Base-by-base conservation (phyloP, 805 yeast species). In the Maudiozyma bulderi region DNA sequence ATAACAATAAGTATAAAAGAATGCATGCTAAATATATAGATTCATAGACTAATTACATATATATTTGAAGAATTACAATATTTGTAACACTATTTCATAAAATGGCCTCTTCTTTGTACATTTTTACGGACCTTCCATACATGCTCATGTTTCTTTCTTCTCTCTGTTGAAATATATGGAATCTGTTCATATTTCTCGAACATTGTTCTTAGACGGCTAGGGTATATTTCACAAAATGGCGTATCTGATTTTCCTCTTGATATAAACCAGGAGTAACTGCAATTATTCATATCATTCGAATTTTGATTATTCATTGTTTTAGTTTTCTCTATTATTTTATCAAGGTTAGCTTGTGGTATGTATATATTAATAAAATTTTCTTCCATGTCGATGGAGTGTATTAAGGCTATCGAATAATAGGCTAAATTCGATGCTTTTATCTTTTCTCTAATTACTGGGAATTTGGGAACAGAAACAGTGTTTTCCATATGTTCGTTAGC, bases 171-270 rank as follows among this genome's bases (percentile, higher is more conserved):
- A 0, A 80, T 59, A 60, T 72, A 80, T 0, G 84, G 84, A n/a
- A 67, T 52, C 40, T 56, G 55, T 51, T 46, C 29, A 9, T 51
- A 50, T 32, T 35, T 42, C 8, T 32, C 20, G n/a, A 40, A 28
- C 26, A 40, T 14, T 14, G 48, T 37, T 3, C 61, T 38, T 15
- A 51, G 56, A 28, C 45, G 61, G 47, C 49, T 68, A 56, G 57
- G 71, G 60, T 20, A 73, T 1, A 82, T 47, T 52, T 81, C 87
- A 58, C 75, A 70, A 0, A 74, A 60, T 0, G 95, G 93, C 2
- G 83, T 65, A 45, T 81, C 86, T 0, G 85, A 78, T 42, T 78
- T 75, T 1, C 87, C 89, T 52, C 84, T 74, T 1, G 77, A 71
- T 1, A 86, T 48, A 0, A 84, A 52, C 47, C 79, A 55, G 57